Base-by-base conservation (phyloP, 371 early-diverging fungal species). In the Mucor saturninus region DNA sequence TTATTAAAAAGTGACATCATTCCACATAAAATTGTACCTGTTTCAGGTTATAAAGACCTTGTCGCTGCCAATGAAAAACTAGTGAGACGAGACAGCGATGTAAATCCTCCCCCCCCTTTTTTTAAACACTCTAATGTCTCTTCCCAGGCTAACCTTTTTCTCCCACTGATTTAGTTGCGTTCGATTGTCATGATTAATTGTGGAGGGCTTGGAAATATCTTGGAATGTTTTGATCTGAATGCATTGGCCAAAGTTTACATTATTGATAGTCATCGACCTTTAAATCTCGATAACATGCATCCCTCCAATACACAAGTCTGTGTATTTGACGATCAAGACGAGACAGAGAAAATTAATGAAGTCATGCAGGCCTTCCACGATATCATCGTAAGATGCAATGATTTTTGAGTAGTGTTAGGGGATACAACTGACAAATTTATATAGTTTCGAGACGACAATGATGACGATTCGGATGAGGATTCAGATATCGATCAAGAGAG, bases 231-330 rank as follows among this genome's bases (percentile, higher is more conserved):
- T 42, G 65, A 69, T 6, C 56, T 77, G 4, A 83, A 84, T n/a
- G 68, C 82, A 3, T 53, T 53, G 4, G 77, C 90, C 15, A 83
- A 82, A 0, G 84, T 94, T 6, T 88, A 93, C 62, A 77, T 97
- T 4, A 72, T 95, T 48, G 98, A 97, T 63, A 92, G 90, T 56
- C 95, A 92, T 56, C 83, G 98, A 30, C 98, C 98, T 3, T 75
- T 93, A 29, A 83, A 92, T 62, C 83, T 97, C 8, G 84, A 89
- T 30, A 95, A 93, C 57, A 64, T 95, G 31, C 91, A 80, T 52
- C 74, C 80, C 0, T 49, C 62, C 68, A 86, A 84, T 64, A 80
- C 79, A 31, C 84, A 90, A 65, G 81, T 94, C 0, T 71, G 74
- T 71, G 89, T 93, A 4, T 79, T 95, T 62, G 93, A 93, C 55